Evolutionary conservation across 441 rosid species (phyloP).

Genomic region (Pelargonium fulgidum): DNA sequence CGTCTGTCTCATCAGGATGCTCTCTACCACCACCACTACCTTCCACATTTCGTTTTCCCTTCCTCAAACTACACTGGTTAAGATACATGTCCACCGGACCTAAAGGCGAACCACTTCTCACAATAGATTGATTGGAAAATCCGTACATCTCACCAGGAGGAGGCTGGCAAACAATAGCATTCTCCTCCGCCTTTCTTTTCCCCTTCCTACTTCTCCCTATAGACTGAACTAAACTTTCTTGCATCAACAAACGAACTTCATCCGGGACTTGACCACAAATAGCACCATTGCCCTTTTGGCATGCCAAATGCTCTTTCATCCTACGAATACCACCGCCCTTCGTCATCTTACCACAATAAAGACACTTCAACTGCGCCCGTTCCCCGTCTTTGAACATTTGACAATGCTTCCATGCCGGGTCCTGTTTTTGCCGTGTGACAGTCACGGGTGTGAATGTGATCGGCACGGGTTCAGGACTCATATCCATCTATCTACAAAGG

Average conservation of each 20-base stretch:
- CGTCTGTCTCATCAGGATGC: no score
- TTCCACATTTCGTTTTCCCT: no score
- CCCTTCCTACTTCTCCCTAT: conserved; percentile 52
- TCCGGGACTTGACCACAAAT: conserved; percentile 64
- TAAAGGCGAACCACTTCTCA: not conserved
- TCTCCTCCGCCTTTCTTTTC: conserved; percentile 31
- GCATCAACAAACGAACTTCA: conserved; percentile 55
- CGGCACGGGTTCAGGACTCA: conserved; percentile 35
- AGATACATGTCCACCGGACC: not conserved
- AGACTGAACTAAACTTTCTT: conserved; percentile 54
- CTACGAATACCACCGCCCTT: conserved; percentile 97
- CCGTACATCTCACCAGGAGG: conserved; percentile 28
- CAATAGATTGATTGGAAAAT: conserved; percentile 15
- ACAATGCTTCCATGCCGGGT: conserved; percentile 85
- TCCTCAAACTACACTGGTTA: no score
- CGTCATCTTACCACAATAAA: conserved; percentile 64
- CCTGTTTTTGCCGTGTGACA: conserved; percentile 63
- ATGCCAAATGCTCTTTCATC: conserved; percentile 91
- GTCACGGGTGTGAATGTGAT: conserved; percentile 39
- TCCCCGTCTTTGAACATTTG: conserved; percentile 53
- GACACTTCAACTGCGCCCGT: conserved; percentile 59
- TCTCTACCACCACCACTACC: no score
- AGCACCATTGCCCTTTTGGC: conserved; percentile 73
- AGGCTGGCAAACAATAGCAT: conserved; percentile 28
- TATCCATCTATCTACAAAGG: not conserved